A percentile compares a stretch with the other conserved stretches of the same genome.
These are phyloP conservation scores for Talaromyces wortmannii DNA, from an alignment of 495 filamentous ascomycete species.

Conservation along the genomic window DNA sequence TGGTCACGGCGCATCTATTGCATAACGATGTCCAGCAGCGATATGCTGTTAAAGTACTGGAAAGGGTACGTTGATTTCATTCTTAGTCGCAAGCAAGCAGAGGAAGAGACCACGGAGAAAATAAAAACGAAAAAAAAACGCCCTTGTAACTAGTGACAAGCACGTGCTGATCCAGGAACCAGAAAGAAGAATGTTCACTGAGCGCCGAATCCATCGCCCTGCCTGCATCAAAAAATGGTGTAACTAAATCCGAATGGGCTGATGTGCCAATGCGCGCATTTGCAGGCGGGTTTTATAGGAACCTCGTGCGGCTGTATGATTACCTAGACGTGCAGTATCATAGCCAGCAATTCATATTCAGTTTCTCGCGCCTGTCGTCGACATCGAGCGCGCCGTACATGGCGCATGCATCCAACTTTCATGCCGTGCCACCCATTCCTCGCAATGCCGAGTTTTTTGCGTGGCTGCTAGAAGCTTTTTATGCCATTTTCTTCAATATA, in stretches of 20 bases:
- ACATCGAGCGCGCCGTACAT: constrained; percentile 21
- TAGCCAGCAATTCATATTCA: neutral
- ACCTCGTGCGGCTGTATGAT: constrained; percentile 46
- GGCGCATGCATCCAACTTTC: constrained; percentile 42
- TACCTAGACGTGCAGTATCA: constrained; percentile 30
- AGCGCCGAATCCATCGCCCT: constrained; percentile 13
- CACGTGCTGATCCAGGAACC: no score
- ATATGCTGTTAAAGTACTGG: constrained; percentile 40
- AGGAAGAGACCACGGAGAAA: no score
- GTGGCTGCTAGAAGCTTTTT: constrained; percentile 32
- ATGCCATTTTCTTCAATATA: constrained; percentile 33
- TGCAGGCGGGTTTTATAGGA: constrained; percentile 46
- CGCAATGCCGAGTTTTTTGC: constrained; percentile 3
- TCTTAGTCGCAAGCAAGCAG: neutral
- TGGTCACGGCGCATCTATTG: constrained; percentile 43
- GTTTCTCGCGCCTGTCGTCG: neutral
- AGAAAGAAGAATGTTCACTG: constrained; percentile 21
- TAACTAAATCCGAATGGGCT: constrained; percentile 16
- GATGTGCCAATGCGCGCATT: constrained; percentile 56
- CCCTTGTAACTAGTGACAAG: no score
- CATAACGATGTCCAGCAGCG: constrained; percentile 27
- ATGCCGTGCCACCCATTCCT: constrained; percentile 35
- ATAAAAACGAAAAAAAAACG: no score
- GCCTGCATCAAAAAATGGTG: no score
- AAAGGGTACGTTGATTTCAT: constrained; percentile 25